These are phyloP conservation scores for Globisporangium solare DNA, from an alignment of 352 stramenopile species.

Conservation along the genomic window DNA sequence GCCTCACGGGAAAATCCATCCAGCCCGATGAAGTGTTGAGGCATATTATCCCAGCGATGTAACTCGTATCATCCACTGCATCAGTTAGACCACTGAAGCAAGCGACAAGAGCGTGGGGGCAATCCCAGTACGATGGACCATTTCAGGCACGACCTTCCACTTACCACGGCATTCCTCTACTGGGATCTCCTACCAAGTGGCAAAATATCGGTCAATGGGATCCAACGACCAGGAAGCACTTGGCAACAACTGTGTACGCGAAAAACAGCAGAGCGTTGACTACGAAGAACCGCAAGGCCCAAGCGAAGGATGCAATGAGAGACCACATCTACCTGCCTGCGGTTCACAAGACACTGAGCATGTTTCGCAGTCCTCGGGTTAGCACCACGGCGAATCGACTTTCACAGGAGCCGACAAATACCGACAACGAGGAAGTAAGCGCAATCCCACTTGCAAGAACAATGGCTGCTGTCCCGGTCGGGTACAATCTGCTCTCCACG, in stretches of 20 bases:
- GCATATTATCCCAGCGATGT: conserved; percentile 2
- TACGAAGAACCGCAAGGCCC: conserved; percentile 6
- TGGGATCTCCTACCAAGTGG: conserved; percentile 8
- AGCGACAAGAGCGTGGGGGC: neutral
- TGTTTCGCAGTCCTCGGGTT: conserved; percentile 5
- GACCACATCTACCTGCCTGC: conserved; percentile 31
- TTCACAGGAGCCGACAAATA: neutral
- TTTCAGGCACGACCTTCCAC: neutral
- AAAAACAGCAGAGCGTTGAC: neutral
- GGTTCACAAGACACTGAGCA: conserved; percentile 18
- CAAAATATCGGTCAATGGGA: conserved; percentile 2
- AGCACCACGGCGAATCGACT: no score
- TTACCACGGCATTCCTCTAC: neutral
- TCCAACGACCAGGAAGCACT: conserved; percentile 12
- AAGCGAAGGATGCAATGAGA: conserved; percentile 17
- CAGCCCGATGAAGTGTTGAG: neutral
- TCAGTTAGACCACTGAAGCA: neutral
- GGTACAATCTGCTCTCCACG: conserved; percentile 33
- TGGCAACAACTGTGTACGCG: conserved; percentile 17
- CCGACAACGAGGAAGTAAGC: neutral
- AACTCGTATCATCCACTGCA: neutral
- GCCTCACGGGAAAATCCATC: conserved; percentile 16
- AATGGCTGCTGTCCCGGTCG: conserved; percentile 8
- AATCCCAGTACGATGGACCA: neutral
- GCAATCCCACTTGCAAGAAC: neutral